Base-by-base conservation (phyloP, 306 rosid genomes). In the Ceratonia siliqua region DNA sequence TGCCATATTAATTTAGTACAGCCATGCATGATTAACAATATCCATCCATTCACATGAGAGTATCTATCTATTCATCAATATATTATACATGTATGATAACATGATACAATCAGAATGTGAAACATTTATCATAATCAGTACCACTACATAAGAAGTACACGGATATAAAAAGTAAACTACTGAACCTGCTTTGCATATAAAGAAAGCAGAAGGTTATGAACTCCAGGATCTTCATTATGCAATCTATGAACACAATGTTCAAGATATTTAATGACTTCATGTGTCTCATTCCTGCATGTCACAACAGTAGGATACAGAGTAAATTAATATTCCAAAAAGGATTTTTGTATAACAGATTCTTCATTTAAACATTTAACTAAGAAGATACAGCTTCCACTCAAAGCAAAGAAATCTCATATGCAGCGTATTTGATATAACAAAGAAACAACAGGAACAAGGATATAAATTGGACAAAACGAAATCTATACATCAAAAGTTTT, bases 181-280 rank as follows among this genome's bases (percentile, higher is more conserved):
- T 38, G 72, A 63, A 94, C 98, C 98, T 94, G 96, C 86, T 91
- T 90, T 71, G 97, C 96, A 87, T 94, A 94, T 64, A 94, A 82
- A 53, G 97, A 88, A 74, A 91, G 96, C 73, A 94, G 91, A 84
- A 94, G 88, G 82, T 94, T 94, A 83, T 91, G 97, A 84, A 91
- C 87, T 86, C 98, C 98, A 38, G 98, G 95, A 74, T 94, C 97
- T 87, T 94, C 98, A 80, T 94, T 94, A 73, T 90, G 91, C 83
- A 94, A 88, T 63, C 87, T 87, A 83, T 94, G 96, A 81, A 90
- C 96, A 80, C 97, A 90, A 66, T 88, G 86, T 75, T 94, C 98
- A 86, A 91, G 91, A 83, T 94, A 94, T 73, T 94, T 94, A 72
- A 94, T 94, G 82, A 91, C 98, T 82, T 94, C 98, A 12, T 94